These are phyloP conservation scores for Calonectria pseudoturangicola DNA, from an alignment of 2,329 filamentous ascomycete genomes.

Conservation along the genomic window DNA sequence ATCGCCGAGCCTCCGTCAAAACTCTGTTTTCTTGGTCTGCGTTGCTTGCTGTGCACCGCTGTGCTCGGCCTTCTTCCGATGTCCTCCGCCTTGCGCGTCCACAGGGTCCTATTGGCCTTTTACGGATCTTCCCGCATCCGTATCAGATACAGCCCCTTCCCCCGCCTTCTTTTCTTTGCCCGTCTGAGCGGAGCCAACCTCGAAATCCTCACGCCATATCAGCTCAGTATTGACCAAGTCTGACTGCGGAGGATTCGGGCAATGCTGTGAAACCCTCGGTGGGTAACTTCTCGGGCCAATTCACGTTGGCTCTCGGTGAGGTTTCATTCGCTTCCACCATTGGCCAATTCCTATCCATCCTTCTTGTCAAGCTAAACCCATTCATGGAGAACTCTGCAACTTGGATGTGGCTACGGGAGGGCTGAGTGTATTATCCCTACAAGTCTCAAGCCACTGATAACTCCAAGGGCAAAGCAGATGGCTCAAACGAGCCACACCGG, in stretches of 20 bases:
- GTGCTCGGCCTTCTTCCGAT: conserved; percentile 41
- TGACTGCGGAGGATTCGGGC: conserved; percentile 23
- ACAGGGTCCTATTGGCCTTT: neutral
- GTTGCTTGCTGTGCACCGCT: neutral
- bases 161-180: conserved; percentile 2
- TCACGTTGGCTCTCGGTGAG: conserved; percentile 40
- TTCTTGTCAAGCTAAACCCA: conserved; percentile 20
- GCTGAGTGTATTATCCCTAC: conserved; percentile 31
- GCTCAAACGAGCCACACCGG: conserved; percentile 29
- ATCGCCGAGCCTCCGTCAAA: conserved; percentile 28
- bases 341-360: conserved; percentile 43
- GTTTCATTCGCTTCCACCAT: conserved; percentile 44
- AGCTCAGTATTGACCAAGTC: conserved; percentile 2
- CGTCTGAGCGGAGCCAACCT: neutral
- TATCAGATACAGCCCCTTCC: conserved; percentile 10
- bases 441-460: conserved; percentile 19
- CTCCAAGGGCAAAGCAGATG: conserved; percentile 1
- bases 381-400: conserved; percentile 4
- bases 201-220: conserved; percentile 32
- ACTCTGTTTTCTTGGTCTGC: conserved; percentile 27
- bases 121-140: conserved; percentile 32
- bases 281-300: conserved; percentile 42
- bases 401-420: conserved; percentile 43
- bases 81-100: conserved; percentile 15
- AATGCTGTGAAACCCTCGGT: conserved; percentile 45